phyloP scores from a whole-genome alignment of 2,329 filamentous ascomycete species.

The Plenodomus lindquistii region DNA sequence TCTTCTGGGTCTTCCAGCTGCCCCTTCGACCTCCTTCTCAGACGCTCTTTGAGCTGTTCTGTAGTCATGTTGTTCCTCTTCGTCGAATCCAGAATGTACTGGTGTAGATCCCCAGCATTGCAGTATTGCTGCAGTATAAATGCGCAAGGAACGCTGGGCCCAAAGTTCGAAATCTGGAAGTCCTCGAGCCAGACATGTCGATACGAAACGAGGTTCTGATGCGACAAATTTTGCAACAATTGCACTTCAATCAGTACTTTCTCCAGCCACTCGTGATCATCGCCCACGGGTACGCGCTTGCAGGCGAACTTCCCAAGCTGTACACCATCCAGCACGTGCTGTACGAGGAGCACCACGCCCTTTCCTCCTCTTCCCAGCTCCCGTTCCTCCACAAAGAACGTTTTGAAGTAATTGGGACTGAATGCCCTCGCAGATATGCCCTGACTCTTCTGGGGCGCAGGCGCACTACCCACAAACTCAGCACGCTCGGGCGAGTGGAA shows the following conservation, averaged over 20 bases:
- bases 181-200: slow-evolving; percentile 97
- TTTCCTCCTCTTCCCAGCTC: slow-evolving; percentile 90
- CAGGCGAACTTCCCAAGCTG: slow-evolving; percentile 90
- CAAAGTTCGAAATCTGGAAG: slow-evolving; percentile 78
- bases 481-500: slow-evolving; percentile 53
- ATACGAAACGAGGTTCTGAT: slow-evolving; percentile 95
- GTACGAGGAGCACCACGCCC: slow-evolving; percentile 91
- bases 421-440: slow-evolving; percentile 87
- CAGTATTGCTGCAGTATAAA: slow-evolving; percentile 99
- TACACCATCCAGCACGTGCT: slow-evolving; percentile 88
- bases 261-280: slow-evolving; percentile 93
- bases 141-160: slow-evolving; percentile 88
- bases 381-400: slow-evolving; percentile 87
- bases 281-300: slow-evolving; percentile 90
- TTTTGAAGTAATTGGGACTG: slow-evolving; percentile 88
- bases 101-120: slow-evolving; percentile 87
- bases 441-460: slow-evolving; percentile 51
- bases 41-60: slow-evolving; percentile 84
- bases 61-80: slow-evolving; percentile 67
- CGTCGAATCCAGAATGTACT: slow-evolving; percentile 75
- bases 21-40: slow-evolving; percentile 80
- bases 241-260: slow-evolving; percentile 94
- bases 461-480: slow-evolving; percentile 53
- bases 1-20: slow-evolving; percentile 66
- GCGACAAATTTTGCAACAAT: slow-evolving; percentile 85